Conservation (phyloP, 805 yeast species). For the Sungouiozyma ichnusensis region DNA sequence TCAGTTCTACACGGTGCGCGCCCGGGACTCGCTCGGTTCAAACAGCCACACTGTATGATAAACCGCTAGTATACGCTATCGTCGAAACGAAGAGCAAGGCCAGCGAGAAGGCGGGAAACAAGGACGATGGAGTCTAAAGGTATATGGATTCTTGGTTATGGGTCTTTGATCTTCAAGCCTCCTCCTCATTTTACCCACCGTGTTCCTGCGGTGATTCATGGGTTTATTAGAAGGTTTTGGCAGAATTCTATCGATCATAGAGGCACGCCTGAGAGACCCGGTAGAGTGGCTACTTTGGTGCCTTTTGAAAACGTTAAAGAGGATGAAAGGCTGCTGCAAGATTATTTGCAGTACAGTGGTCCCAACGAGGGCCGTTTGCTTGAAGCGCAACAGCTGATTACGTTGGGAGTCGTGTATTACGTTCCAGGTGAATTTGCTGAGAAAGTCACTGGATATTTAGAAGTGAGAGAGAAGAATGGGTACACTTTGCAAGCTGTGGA, state of each 20-base stretch:
- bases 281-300: slow-evolving; percentile 77
- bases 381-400: slow-evolving; percentile 36
- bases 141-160: slow-evolving; percentile 83
- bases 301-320: slow-evolving; percentile 43
- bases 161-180: slow-evolving; percentile 81
- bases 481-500: slow-evolving; percentile 60
- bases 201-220: slow-evolving; percentile 64
- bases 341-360: slow-evolving; percentile 25
- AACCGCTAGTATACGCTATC: too few species aligned
- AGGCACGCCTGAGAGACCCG: slow-evolving; percentile 80
- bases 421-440: slow-evolving; percentile 54
- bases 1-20: neutral
- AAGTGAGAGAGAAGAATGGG: slow-evolving; percentile 82
- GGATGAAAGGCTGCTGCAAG: slow-evolving; percentile 33
- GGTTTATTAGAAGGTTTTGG: slow-evolving; percentile 81
- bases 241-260: slow-evolving; percentile 84
- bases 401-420: slow-evolving; percentile 79
- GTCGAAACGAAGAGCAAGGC: too few species aligned
- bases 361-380: slow-evolving; percentile 2
- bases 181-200: slow-evolving; percentile 60
- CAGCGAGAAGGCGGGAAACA: too few species aligned
- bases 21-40: too few species aligned
- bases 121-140: slow-evolving; percentile 10
- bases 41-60: too few species aligned
- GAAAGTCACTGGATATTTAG: slow-evolving; percentile 58